Evolutionary conservation across 2,329 filamentous ascomycete genomes (phyloP), one percentile per base, ranked within the genome.

Genomic region (Neocucurbitaria cava): DNA sequence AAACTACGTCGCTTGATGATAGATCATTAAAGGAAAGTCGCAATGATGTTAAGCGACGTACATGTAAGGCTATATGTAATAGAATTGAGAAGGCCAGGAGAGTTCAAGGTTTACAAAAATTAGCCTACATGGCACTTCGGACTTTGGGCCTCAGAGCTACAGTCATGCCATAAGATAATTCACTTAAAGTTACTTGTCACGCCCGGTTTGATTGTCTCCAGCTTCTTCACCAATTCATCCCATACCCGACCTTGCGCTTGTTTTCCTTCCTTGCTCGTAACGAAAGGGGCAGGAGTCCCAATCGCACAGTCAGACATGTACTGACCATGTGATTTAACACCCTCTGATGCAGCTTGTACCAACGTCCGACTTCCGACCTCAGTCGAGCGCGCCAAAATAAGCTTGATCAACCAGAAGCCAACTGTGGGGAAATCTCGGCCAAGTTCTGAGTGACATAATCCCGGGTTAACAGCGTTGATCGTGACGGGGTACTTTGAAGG

Each of bases 311-410:
- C 61, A 13, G 54, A 68, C 44, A 78, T 39, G 45, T 76, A 79
- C 56, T 72, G 61, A 1, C 77, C 76, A 64, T 78, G 75, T 36
- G 61, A 45, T 61, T 38, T 31, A 13, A 23, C 17, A 18, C 54
- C 53, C 28, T 57, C 31, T 3, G 42, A 46, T 17, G 49, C 75
- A 1, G 70, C 76, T 57, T 73, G 59, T 2, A 79, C 72, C 20
- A 78, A 58, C 3, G 72, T 78, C 23, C 77, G 56, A 20, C 65
- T 67, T 0, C 77, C 77, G 3, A 74, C 71, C 54, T 79, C 77
- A 11, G 72, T 74, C 9, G 69, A 72, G 7, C 76, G 57, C 10
- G 70, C 75, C 20, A 73, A 47, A 11, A 64, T 6, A 24, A 64
- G 26, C 36, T 57, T 61, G 28, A 65, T 44, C 4, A 64, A 17